These are phyloP conservation scores for Agrostemma githago DNA, from an alignment of 148 eudicot genomes.

Conservation along the genomic window DNA sequence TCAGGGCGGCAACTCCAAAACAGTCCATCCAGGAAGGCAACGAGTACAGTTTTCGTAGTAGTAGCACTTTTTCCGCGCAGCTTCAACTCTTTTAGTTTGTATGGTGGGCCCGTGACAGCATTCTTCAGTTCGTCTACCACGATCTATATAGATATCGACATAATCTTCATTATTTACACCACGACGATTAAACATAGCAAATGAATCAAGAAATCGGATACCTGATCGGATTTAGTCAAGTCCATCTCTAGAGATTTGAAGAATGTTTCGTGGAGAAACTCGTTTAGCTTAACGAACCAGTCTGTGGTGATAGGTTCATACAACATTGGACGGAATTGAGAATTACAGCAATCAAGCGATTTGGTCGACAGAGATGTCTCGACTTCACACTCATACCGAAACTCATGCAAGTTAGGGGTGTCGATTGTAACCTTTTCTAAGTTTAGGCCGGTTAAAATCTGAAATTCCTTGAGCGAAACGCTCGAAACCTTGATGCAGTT, in stretches of 20 bases:
- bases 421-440: background rate
- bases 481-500: background rate
- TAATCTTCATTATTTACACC: no score
- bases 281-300: background rate
- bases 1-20: conserved; percentile 15
- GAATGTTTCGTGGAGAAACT: background rate
- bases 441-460: no score
- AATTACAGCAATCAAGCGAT: background rate
- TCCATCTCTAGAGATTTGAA: background rate
- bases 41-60: background rate
- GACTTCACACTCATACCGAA: background rate
- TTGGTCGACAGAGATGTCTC: background rate
- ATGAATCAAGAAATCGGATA: background rate
- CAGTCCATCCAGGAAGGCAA: conserved; percentile 8
- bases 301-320: background rate
- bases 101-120: background rate
- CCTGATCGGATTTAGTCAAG: background rate
- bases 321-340: background rate
- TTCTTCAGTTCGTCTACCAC: background rate
- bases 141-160: background rate
- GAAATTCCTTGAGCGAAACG: background rate
- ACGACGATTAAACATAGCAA: background rate
- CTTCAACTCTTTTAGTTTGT: conserved; percentile 13
- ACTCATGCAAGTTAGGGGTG: background rate
- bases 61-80: background rate